Evolutionary conservation across 192 early-diverging fungal genomes (phyloP), one percentile per base, ranked within the genome.

Genomic region (Umbelopsis sp.): DNA sequence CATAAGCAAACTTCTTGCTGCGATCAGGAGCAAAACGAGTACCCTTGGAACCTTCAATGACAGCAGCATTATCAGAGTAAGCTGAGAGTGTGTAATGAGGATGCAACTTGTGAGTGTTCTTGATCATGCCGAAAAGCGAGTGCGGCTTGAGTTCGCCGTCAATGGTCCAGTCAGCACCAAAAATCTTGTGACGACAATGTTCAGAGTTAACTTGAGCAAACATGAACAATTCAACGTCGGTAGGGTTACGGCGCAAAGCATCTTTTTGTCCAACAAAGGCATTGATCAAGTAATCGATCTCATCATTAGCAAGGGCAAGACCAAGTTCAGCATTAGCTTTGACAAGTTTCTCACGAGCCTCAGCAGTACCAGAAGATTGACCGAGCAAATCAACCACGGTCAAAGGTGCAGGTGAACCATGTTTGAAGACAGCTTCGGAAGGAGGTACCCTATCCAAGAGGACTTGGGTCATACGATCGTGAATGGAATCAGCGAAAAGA

Each of bases 161-260:
- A 65, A 99, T 95, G 11, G 92, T 96, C 98, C 98, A 99, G 47
- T 91, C 83, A n/a, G 97, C 98, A 69, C 92, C 83, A 88, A 99
- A 99, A 76, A 99, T 98, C 87, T 99, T 99, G 92, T 99, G 98
- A 17, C 98, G 88, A 83, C 98, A 99, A 84, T 99, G 98, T 85
- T 99, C 98, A 50, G 96, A 98, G 84, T 99, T 99, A 74, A 99
- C 98, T 80, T 99, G 98, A 44, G 97, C 97, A 92, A 99, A 99
- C 98, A 99, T 99, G 87, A 99, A 96, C 44, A 99, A 86, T 85
- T 99, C 97, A 0, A 94, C 94, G 78, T 99, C 97, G 3, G 98
- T 99, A n/a, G 97, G 97, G 74, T 96, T 93, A 49, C 96, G 88
- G 41, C 71, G 80, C 10, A 93, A 84, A 36, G 84, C 86, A 66